Evolutionary conservation across 129 eudicot genomes (phyloP).

Genomic region (Chrysanthemum makinoi): DNA sequence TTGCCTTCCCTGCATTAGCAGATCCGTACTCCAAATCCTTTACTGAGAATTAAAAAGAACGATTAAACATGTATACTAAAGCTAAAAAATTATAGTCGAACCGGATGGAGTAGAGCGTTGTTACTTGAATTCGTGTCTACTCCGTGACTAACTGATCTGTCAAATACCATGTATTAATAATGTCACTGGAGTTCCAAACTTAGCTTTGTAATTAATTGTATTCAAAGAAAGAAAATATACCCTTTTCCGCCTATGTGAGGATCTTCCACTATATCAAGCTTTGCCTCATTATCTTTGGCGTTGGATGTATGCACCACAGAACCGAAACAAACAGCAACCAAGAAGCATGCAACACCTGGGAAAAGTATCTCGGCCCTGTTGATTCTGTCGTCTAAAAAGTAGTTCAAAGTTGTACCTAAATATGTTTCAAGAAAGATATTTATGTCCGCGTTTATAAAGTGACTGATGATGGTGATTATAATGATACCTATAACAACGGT

Average conservation of each 20-base stretch:
- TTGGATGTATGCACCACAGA: slow-evolving; percentile 73
- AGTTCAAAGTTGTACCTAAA: slow-evolving; percentile 76
- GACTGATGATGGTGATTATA: background rate
- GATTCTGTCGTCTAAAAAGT: slow-evolving; percentile 78
- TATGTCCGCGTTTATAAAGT: too few species aligned
- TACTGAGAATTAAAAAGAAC: slow-evolving; percentile 7
- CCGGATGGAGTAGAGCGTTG: slow-evolving; percentile 1
- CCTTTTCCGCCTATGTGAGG: slow-evolving; percentile 23
- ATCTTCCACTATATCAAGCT: slow-evolving; percentile 39
- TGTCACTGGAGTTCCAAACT: slow-evolving; percentile 14
- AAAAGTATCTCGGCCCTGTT: slow-evolving; percentile 78
- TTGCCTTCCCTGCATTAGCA: background rate
- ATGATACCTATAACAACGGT: slow-evolving; percentile 68
- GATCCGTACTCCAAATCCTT: slow-evolving; percentile 16
- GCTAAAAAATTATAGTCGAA: background rate
- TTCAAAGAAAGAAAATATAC: slow-evolving; percentile 44
- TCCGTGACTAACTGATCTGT: slow-evolving; percentile 41
- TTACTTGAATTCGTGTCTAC: slow-evolving; percentile 27
- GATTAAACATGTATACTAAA: background rate
- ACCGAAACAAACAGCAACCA: slow-evolving; percentile 74
- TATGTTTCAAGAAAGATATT: too few species aligned
- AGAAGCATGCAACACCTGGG: slow-evolving; percentile 85
- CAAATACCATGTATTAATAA: slow-evolving; percentile 11
- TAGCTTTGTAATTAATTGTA: background rate
- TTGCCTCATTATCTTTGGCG: slow-evolving; percentile 59